phyloP scores from a whole-genome alignment of 495 filamentous ascomycete species.

The Hyaloscypha bicolor region DNA sequence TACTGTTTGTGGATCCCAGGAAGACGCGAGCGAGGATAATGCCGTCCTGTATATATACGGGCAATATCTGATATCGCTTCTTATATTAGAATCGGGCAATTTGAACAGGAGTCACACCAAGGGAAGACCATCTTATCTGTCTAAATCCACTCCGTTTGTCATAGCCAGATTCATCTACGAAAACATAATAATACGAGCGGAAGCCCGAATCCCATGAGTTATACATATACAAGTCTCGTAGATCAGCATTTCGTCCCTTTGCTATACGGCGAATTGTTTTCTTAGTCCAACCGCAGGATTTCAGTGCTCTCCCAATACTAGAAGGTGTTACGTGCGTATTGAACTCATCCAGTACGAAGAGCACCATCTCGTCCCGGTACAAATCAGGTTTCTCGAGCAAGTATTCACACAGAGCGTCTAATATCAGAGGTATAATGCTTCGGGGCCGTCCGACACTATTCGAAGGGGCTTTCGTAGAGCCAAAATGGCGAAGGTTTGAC shows the following conservation, averaged over 20 bases:
- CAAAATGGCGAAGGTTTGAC: conserved; percentile 25
- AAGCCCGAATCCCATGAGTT: conserved; percentile 34
- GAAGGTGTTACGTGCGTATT: conserved; percentile 27
- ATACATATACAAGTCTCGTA: conserved; percentile 41
- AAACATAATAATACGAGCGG: conserved; percentile 33
- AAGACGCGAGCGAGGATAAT: conserved; percentile 40
- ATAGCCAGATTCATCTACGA: conserved; percentile 14
- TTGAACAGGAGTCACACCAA: conserved; percentile 38
- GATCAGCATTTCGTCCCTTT: conserved; percentile 37
- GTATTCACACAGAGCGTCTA: conserved; percentile 36
- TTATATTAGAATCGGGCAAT: conserved; percentile 37
- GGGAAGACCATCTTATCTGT: conserved; percentile 38
- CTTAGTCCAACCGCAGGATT: conserved; percentile 34
- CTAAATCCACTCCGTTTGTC: conserved; percentile 37
- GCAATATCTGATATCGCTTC: conserved; percentile 42
- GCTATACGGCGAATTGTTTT: conserved; percentile 38
- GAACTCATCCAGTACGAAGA: conserved; percentile 42
- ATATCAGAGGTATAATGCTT: conserved; percentile 27
- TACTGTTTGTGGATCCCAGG: conserved; percentile 41
- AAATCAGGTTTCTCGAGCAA: conserved; percentile 39
- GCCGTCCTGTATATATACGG: conserved; percentile 44
- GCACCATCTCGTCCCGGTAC: conserved; percentile 38
- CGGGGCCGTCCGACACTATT: conserved; percentile 21
- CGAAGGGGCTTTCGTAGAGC: conserved; percentile 24
- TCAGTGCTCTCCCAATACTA: conserved; percentile 35